Evolutionary conservation across 225 moss, liverwort and hornwort species (phyloP), one percentile per base, ranked within the genome.

Genomic region (Pseudisothecium myosuroides): DNA sequence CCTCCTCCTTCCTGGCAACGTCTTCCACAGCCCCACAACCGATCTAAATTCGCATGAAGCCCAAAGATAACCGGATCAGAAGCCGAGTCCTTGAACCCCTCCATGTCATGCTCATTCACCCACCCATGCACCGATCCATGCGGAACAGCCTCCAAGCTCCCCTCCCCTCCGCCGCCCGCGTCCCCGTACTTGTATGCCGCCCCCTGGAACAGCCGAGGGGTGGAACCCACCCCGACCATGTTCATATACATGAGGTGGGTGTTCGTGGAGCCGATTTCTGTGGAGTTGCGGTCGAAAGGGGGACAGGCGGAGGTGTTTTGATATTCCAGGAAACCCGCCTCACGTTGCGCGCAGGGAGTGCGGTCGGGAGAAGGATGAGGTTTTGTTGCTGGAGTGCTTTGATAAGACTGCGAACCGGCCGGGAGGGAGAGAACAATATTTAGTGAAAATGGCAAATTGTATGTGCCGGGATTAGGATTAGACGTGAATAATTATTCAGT

Each of bases 21-120:
- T 83, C n/a, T 82, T 87, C 93, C 93, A 92, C 14, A 91, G 23
- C 12, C 45, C 93, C 91, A 91, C 27, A 90, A 59, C 31, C 93
- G 90, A 43, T 90, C 89, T 29, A 90, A 5, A 65, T 90, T 93
- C 5, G 89, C 86, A 10, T 93, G 87, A 34, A 81, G 90, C 5
- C 10, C 86, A 15, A 80, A 85, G 73, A 89, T 86, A 20, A 90
- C 23, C 32, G 93, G 93, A 37, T 91, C 90, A 3, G 49, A 63
- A 2, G 91, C 91, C 36, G 91, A 32, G 67, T 83, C 83, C 8
- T 85, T 80, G 83, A 91, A 91, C 17, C 11, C 34, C 26, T 20
- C n/a, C 91, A 91, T 93, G 34, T 88, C 68, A 5, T 5, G 47
- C 13, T 0, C 1, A 23, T 92, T 90, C 45, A 73, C 78, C 90